Percentiles rank a stretch among this genome's conserved stretches.
Evolutionary conservation across 2,329 filamentous ascomycete species (phyloP).

Genomic region (Aspergillus bombycis): DNA sequence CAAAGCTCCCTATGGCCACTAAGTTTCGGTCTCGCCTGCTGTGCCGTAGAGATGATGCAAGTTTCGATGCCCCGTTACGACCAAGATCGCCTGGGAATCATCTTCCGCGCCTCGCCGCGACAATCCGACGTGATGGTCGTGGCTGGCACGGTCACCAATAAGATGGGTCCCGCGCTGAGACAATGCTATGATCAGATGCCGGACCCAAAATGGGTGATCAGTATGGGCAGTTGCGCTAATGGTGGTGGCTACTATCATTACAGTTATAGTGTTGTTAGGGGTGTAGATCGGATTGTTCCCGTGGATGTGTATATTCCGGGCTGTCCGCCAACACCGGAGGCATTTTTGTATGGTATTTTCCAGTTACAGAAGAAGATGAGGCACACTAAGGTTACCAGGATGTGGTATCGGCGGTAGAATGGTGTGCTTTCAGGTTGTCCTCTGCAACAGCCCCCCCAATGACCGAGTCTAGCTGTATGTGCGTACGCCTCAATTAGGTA

Average conservation of each 20-base stretch:
- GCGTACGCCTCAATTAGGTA: no score
- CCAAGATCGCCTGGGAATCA: slow-evolving; percentile 85
- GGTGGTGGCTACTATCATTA: slow-evolving; percentile 89
- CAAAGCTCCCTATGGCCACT: slow-evolving; percentile 92
- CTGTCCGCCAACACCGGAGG: slow-evolving; percentile 63
- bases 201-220: slow-evolving; percentile 84
- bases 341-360: slow-evolving; percentile 70
- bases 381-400: slow-evolving; percentile 57
- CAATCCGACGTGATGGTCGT: slow-evolving; percentile 95
- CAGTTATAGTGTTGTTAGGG: slow-evolving; percentile 76
- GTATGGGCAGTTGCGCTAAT: slow-evolving; percentile 85
- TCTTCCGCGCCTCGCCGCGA: slow-evolving; percentile 84
- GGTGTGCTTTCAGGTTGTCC: no score
- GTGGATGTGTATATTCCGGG: slow-evolving; percentile 83
- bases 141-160: slow-evolving; percentile 89
- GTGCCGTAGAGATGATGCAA: slow-evolving; percentile 94
- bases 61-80: slow-evolving; percentile 88
- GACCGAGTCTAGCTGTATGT: no score
- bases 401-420: slow-evolving; percentile 54
- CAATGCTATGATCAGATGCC: slow-evolving; percentile 97
- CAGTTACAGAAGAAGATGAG: slow-evolving; percentile 81
- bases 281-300: slow-evolving; percentile 77
- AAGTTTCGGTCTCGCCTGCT: slow-evolving; percentile 90
- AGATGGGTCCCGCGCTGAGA: slow-evolving; percentile 88
- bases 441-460: no score